phyloP scores from a whole-genome alignment of 805 yeast genomes.

The Diddensiella santjacobensis region DNA sequence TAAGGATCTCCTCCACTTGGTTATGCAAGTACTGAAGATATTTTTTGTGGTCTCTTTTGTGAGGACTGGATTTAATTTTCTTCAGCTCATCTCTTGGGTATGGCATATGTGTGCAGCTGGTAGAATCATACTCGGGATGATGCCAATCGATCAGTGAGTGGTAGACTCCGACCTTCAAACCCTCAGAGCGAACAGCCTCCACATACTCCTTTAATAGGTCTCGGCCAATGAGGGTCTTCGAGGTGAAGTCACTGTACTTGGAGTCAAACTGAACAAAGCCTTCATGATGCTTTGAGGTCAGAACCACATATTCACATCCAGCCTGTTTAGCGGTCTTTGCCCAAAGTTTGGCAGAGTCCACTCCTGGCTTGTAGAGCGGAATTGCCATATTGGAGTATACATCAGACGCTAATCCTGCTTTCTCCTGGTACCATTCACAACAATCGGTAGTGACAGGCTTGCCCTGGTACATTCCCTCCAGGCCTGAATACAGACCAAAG shows the following conservation, averaged over 20 bases:
- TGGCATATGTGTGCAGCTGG: slow-evolving; percentile 8
- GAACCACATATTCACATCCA: slow-evolving; percentile 17
- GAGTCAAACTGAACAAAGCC: slow-evolving; percentile 18
- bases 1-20: slow-evolving; percentile 17
- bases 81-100: slow-evolving; percentile 15
- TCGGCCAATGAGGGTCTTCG: slow-evolving; percentile 8
- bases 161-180: slow-evolving; percentile 15
- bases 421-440: slow-evolving; percentile 20
- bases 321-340: slow-evolving; percentile 16
- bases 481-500: slow-evolving; percentile 18
- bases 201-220: slow-evolving; percentile 16
- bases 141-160: slow-evolving; percentile 21
- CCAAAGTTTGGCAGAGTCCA: slow-evolving; percentile 13
- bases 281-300: slow-evolving; percentile 21
- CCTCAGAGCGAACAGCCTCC: slow-evolving; percentile 10
- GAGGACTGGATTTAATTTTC: slow-evolving; percentile 1
- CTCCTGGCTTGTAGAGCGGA: slow-evolving; percentile 10
- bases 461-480: slow-evolving; percentile 18
- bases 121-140: slow-evolving; percentile 18
- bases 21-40: slow-evolving; percentile 17
- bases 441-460: slow-evolving; percentile 4
- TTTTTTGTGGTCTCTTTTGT: slow-evolving; percentile 9
- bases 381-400: slow-evolving; percentile 11
- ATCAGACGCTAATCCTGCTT: slow-evolving; percentile 13
- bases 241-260: slow-evolving; percentile 7